Percentiles rank a stretch among this genome's conserved stretches.
Conservation (phyloP, 2,329 filamentous ascomycete genomes). For the Venturia nashicola region DNA sequence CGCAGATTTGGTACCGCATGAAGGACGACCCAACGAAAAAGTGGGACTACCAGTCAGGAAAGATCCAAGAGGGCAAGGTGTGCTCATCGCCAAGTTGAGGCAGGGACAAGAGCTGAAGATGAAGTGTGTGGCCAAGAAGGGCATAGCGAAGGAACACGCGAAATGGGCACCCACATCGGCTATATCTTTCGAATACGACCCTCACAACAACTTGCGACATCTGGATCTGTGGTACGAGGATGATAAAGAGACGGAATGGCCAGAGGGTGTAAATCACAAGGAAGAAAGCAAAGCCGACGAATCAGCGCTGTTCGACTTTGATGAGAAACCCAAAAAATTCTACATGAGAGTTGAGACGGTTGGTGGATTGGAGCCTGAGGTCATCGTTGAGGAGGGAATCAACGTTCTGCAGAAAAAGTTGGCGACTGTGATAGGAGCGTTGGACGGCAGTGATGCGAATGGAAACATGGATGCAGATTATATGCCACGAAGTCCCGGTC, state of each 20-base stretch:
- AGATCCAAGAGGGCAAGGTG: slow-evolving; percentile 69
- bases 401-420: slow-evolving; percentile 83
- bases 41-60: slow-evolving; percentile 74
- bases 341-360: slow-evolving; percentile 90
- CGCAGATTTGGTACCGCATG: slow-evolving; percentile 66
- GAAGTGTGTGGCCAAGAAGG: slow-evolving; percentile 91
- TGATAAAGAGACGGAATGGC: slow-evolving; percentile 75
- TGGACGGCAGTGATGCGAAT: slow-evolving; percentile 40
- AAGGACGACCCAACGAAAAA: slow-evolving; percentile 56
- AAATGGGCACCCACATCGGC: slow-evolving; percentile 94
- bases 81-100: slow-evolving; percentile 80
- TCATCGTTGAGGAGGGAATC: slow-evolving; percentile 80
- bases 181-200: slow-evolving; percentile 95
- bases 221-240: slow-evolving; percentile 92
- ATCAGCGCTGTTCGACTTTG: slow-evolving; percentile 81
- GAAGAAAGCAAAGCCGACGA: slow-evolving; percentile 71
- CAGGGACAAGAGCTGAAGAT: slow-evolving; percentile 83
- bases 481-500: slow-evolving; percentile 42
- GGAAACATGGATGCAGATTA: slow-evolving; percentile 44
- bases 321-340: slow-evolving; percentile 72
- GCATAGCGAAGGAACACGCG: slow-evolving; percentile 95
- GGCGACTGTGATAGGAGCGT: slow-evolving; percentile 59
- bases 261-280: slow-evolving; percentile 65
- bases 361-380: slow-evolving; percentile 78
- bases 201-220: slow-evolving; percentile 89